Evolutionary conservation across 1,284 basidiomycete species (phyloP).

Genomic region (Pterulicium gracile): DNA sequence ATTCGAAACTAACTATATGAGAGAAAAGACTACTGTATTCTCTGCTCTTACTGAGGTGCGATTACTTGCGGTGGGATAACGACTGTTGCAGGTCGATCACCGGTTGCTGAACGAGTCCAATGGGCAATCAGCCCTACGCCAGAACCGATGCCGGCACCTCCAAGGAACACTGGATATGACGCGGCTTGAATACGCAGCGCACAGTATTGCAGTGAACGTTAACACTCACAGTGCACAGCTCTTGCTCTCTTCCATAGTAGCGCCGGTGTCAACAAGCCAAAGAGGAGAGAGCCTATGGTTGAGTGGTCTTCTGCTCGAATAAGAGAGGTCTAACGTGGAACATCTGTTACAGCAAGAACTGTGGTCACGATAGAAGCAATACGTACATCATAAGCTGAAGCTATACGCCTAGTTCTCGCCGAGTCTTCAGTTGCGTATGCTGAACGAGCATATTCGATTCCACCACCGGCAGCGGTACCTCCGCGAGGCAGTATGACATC

Average conservation of each 20-base stretch:
- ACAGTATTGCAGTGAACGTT: background rate
- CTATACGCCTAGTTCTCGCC: constrained; percentile 27
- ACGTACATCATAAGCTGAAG: constrained; percentile 45
- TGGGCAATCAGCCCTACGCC: constrained; percentile 47
- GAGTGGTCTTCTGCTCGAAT: constrained; percentile 58
- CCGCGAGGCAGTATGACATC: constrained; percentile 3
- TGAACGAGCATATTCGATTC: constrained; percentile 32
- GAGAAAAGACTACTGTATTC: too few relatives aligned
- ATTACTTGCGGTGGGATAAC: too few relatives aligned
- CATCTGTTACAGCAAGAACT: constrained; percentile 4
- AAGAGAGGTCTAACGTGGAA: constrained; percentile 32
- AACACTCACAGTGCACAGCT: constrained; percentile 38
- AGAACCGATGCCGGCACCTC: constrained; percentile 59
- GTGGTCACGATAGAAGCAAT: constrained; percentile 2
- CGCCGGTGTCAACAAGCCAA: constrained; percentile 50
- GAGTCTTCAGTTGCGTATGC: constrained; percentile 28
- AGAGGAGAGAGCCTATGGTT: constrained; percentile 54
- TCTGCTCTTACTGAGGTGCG: too few relatives aligned
- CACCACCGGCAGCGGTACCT: constrained; percentile 24
- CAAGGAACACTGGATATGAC: constrained; percentile 41
- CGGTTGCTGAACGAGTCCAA: constrained; percentile 35
- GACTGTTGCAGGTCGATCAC: constrained; percentile 34
- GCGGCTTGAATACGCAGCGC: background rate
- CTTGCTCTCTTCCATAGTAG: constrained; percentile 57
- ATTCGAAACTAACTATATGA: too few relatives aligned